Percentiles rank a stretch among this genome's conserved stretches.
These are phyloP conservation scores for Phytopythium sindhum DNA, from an alignment of 352 stramenopile species.

Conservation along the genomic window DNA sequence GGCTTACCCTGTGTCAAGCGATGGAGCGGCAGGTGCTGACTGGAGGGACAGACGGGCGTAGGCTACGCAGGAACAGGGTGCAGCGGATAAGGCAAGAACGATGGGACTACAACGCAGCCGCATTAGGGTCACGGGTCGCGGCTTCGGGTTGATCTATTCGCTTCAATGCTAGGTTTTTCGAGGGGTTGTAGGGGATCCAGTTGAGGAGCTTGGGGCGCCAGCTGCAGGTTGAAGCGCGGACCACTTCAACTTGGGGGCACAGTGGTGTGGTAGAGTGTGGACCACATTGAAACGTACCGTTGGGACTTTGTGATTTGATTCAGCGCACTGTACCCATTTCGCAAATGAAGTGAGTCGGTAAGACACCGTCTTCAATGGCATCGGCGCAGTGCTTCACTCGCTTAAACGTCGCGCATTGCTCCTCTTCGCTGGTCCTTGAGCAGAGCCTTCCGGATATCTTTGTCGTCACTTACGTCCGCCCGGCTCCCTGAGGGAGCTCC, in stretches of 20 bases:
- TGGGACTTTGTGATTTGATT: too few species aligned
- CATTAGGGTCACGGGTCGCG: neutral
- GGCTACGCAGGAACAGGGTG: neutral
- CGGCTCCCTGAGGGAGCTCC: too few species aligned
- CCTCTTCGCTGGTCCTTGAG: too few species aligned
- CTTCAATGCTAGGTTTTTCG: too few species aligned
- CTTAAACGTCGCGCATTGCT: too few species aligned
- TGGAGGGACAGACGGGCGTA: constrained; percentile 1
- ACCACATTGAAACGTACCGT: neutral
- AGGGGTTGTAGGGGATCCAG: too few species aligned
- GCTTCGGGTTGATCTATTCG: too few species aligned
- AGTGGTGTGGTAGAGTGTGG: neutral
- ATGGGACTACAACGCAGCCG: neutral
- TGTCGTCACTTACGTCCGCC: too few species aligned
- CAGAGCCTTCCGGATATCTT: too few species aligned
- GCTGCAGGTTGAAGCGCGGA: neutral
- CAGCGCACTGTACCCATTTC: neutral
- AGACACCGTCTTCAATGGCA: too few species aligned
- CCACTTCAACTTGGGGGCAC: neutral
- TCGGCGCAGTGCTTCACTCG: too few species aligned
- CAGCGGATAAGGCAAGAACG: neutral
- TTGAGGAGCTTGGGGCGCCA: too few species aligned
- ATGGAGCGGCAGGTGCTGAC: neutral
- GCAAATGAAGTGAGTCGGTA: neutral
- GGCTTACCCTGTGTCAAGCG: constrained; percentile 1